Evolutionary conservation across 2,329 filamentous ascomycete genomes (phyloP).

Genomic region (Cytospora mali): DNA sequence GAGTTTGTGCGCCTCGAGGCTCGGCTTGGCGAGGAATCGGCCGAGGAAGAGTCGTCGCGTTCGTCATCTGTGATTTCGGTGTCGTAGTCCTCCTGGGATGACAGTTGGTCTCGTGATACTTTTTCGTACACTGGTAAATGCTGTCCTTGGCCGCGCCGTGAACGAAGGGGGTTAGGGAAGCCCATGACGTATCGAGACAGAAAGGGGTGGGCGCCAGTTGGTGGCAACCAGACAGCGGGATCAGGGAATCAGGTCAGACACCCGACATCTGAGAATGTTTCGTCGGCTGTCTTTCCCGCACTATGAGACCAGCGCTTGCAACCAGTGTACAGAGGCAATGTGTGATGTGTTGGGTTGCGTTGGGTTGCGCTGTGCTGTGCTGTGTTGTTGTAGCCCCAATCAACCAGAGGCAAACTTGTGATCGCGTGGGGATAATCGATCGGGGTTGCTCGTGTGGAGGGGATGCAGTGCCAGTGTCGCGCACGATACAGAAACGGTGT

Average conservation of each 20-base stretch:
- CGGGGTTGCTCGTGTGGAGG: background rate
- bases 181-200: constrained; percentile 25
- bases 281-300: background rate
- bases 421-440: background rate
- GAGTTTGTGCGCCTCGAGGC: constrained; percentile 59
- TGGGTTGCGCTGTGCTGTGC: too few species aligned
- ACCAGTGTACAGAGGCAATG: constrained; percentile 4
- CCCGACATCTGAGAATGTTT: constrained; percentile 9
- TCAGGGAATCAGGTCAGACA: constrained; percentile 11
- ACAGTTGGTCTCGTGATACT: constrained; percentile 50
- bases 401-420: background rate
- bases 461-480: constrained; percentile 3
- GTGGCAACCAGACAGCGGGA: constrained; percentile 12
- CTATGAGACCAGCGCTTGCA: background rate
- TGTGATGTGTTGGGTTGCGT: background rate
- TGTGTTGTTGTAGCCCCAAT: background rate
- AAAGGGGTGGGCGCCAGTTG: constrained; percentile 8
- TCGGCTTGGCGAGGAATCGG: constrained; percentile 48
- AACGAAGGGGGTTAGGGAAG: constrained; percentile 47
- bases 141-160: constrained; percentile 44
- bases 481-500: background rate
- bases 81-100: constrained; percentile 54
- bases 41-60: constrained; percentile 39
- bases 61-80: constrained; percentile 45
- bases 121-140: constrained; percentile 56